phyloP scores from a whole-genome alignment of 305 asterid genomes.

The Solanum hybrid region DNA sequence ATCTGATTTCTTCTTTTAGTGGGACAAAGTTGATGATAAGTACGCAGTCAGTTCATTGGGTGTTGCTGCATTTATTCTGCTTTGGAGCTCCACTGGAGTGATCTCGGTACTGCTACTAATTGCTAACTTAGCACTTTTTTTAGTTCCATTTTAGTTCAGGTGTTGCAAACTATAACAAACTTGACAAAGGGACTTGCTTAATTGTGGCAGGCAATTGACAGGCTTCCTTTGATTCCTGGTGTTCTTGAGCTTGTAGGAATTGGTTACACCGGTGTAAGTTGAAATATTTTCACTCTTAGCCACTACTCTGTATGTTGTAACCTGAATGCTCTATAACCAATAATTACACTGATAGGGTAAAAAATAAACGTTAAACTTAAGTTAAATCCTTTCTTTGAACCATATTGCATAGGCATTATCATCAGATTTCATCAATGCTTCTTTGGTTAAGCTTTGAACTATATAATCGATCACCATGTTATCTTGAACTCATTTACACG shows the following conservation, averaged over 20 bases:
- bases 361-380: background rate
- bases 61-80: slow-evolving; percentile 54
- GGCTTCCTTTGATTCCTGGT: slow-evolving; percentile 82
- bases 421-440: background rate
- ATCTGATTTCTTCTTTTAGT: slow-evolving; percentile 23
- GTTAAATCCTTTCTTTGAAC: background rate
- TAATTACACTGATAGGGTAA: background rate
- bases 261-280: slow-evolving; percentile 76
- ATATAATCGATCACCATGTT: background rate
- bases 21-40: slow-evolving; percentile 87
- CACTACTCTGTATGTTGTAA: background rate
- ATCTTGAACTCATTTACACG: background rate
- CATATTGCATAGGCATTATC: background rate
- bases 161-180: background rate
- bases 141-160: background rate
- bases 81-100: slow-evolving; percentile 57
- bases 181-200: background rate
- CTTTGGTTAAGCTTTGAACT: background rate
- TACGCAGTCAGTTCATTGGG: slow-evolving; percentile 71
- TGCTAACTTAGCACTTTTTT: background rate
- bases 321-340: background rate
- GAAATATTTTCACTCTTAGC: background rate
- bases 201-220: slow-evolving; percentile 61
- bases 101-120: slow-evolving; percentile 31
- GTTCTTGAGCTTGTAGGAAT: slow-evolving; percentile 83